Evolutionary conservation across 306 rosid species (phyloP).

Genomic region (Lagenaria siceraria): DNA sequence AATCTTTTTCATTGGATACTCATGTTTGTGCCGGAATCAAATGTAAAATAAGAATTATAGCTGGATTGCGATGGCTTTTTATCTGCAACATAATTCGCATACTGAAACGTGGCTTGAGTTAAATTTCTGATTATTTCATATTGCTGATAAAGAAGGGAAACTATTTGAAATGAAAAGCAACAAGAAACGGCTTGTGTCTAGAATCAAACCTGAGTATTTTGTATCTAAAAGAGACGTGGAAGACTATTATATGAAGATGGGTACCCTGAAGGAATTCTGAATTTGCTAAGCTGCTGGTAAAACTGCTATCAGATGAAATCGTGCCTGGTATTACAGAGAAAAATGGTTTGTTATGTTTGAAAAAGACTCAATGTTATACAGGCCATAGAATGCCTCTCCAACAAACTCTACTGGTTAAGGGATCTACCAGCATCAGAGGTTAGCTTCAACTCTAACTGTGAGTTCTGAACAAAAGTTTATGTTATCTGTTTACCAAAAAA

Average conservation of each 20-base stretch:
- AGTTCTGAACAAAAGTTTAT: not conserved
- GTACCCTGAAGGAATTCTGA: not conserved
- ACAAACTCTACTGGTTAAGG: not conserved
- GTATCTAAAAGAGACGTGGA: not conserved
- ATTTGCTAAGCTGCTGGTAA: not conserved
- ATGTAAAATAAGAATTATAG: not conserved
- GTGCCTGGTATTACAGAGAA: not conserved
- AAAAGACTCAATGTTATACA: not conserved
- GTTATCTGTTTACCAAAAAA: too few relatives aligned
- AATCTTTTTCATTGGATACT: not conserved
- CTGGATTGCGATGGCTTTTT: not conserved
- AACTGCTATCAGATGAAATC: not conserved
- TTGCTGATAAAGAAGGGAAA: not conserved
- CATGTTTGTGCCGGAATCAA: not conserved
- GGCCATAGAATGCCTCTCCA: not conserved
- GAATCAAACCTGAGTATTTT: not conserved
- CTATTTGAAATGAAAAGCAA: not conserved
- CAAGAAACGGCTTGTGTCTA: not conserved
- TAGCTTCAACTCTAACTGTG: not conserved
- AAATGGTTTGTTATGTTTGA: not conserved
- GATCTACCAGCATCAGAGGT: not conserved
- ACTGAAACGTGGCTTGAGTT: not conserved
- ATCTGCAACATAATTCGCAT: not conserved
- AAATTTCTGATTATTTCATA: not conserved
- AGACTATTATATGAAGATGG: not conserved